These are phyloP conservation scores for Xylaria bambusicola DNA, from an alignment of 495 filamentous ascomycete genomes.

Conservation along the genomic window DNA sequence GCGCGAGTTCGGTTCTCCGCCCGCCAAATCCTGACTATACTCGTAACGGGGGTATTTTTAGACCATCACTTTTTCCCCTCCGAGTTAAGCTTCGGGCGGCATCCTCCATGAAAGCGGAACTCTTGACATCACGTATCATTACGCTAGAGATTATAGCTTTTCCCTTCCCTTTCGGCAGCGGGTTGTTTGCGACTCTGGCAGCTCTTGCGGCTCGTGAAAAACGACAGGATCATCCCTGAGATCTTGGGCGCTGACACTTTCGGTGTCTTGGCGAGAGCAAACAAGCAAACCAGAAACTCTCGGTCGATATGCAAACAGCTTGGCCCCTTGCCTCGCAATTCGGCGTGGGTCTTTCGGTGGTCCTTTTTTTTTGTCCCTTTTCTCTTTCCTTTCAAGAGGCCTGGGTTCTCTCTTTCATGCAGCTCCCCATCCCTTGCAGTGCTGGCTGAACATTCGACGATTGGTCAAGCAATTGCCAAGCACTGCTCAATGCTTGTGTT, in stretches of 20 bases:
- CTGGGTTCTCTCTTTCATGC: background rate
- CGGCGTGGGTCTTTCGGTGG: too few relatives aligned
- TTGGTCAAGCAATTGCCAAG: conserved; percentile 16
- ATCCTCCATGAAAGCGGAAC: conserved; percentile 10
- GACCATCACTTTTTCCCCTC: conserved; percentile 7
- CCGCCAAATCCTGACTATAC: background rate
- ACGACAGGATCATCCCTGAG: background rate
- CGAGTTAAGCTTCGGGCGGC: conserved; percentile 14
- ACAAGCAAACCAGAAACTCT: background rate
- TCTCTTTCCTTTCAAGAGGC: too few relatives aligned
- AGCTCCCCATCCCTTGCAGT: background rate
- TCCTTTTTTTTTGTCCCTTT: too few relatives aligned
- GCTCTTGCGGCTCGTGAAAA: conserved; percentile 7
- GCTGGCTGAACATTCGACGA: background rate
- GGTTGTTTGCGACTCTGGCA: too few relatives aligned
- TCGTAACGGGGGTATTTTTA: conserved; percentile 13
- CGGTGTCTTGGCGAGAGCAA: conserved; percentile 14
- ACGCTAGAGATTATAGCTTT: too few relatives aligned
- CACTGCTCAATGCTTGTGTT: conserved; percentile 5
- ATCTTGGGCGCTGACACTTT: conserved; percentile 12
- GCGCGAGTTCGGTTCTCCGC: conserved; percentile 30
- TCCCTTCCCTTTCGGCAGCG: too few relatives aligned
- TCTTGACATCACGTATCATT: background rate
- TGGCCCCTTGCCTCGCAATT: background rate
- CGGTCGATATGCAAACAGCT: conserved; percentile 2